phyloP scores from a whole-genome alignment of 768 basidiomycete genomes.

The Auricularia sp. region DNA sequence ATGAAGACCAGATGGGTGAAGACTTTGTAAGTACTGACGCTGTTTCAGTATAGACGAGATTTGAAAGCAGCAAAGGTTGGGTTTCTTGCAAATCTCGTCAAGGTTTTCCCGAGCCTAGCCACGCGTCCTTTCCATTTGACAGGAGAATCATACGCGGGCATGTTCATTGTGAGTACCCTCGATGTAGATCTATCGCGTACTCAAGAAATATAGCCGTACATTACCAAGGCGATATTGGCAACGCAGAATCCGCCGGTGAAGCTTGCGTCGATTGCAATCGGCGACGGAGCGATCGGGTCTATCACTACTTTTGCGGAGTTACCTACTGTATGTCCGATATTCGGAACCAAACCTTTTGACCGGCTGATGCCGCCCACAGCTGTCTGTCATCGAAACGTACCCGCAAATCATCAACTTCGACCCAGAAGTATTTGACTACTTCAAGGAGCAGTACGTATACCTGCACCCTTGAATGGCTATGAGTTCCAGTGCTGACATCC shows the following conservation, averaged over 20 bases:
- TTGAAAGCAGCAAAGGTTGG: conserved; percentile 40
- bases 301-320: conserved; percentile 39
- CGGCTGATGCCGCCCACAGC: conserved; percentile 20
- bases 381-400: conserved; percentile 57
- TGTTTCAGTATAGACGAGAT: conserved; percentile 3
- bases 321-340: conserved; percentile 37
- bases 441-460: conserved; percentile 49
- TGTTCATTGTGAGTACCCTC: conserved; percentile 44
- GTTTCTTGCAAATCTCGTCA: conserved; percentile 60
- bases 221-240: conserved; percentile 59
- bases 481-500: too few species aligned
- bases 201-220: conserved; percentile 46
- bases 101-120: conserved; percentile 60
- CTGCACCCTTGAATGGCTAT: too few species aligned
- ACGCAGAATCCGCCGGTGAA: conserved; percentile 55
- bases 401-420: conserved; percentile 72
- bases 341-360: not conserved
- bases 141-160: conserved; percentile 69
- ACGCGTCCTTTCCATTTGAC: conserved; percentile 56
- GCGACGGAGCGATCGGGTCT: conserved; percentile 53
- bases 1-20: conserved; percentile 56
- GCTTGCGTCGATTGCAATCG: conserved; percentile 58
- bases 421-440: conserved; percentile 45
- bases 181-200: too few species aligned
- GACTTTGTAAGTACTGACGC: conserved; percentile 30